Base-by-base conservation (phyloP, 2,329 filamentous ascomycete genomes). In the Neocucurbitaria cava region DNA sequence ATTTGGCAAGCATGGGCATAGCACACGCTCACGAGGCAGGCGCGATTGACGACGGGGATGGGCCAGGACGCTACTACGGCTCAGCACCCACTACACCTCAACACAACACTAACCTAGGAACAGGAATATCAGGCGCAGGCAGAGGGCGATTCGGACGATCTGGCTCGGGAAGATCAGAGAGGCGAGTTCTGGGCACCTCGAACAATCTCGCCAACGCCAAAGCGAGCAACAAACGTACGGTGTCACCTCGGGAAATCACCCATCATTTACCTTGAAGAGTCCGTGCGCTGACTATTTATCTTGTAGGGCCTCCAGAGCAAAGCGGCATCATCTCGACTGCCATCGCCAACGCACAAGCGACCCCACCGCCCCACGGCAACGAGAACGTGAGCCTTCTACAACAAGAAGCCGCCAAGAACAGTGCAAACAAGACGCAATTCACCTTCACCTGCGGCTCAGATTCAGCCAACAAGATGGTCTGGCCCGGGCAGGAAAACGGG, bases 391-490 rank as follows among this genome's bases (percentile, higher is more conserved):
- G 89, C 74, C 82, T 93, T 55, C 78, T 96, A 44, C 88, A 91
- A 52, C 89, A 91, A 71, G 87, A 89, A 73, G 79, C 84, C 17
- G 76, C 81, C 5, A 81, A 81, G 53, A 88, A 84, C 3, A 87
- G 84, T 31, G 87, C 90, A 4, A 85, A 89, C 5, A 91, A 92
- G 52, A 89, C 90, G 0, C 92, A 97, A 66, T 99, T 99, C 74
- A 99, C 95, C 9, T 99, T 99, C 72, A 96, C 92, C 11, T 97
- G 92, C 76, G 91, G 96, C 68, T 94, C 93, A 1, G 92, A 95
- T 71, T 91, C 92, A 33, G 88, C 91, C 1, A 91, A 89, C 54
- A 87, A 89, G 51, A 85, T 92, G 73, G 87, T 88, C 46, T 91
- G 90, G 87, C 90, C 90, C 39, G 86, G 88, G 69, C 80, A 83